Evolutionary conservation across 1,284 basidiomycete species (phyloP).

Genomic region (Heterobasidion annosum): DNA sequence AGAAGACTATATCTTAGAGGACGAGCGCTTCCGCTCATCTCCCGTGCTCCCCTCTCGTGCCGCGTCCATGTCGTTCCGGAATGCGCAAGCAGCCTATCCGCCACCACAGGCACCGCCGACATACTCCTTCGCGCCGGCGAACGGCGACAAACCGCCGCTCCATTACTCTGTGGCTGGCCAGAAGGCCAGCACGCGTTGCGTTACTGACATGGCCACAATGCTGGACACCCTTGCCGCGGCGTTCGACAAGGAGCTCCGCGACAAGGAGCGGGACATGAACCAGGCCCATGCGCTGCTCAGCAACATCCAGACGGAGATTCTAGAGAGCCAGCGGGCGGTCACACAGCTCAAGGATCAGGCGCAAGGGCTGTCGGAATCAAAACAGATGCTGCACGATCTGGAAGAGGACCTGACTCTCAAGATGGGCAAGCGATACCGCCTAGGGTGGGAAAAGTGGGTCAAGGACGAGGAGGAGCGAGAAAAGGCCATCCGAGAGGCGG

Average conservation of each 20-base stretch:
- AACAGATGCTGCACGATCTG: slow-evolving; percentile 50
- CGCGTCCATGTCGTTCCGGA: slow-evolving; percentile 58
- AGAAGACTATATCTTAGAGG: slow-evolving; percentile 98
- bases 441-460: slow-evolving; percentile 93
- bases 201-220: slow-evolving; percentile 81
- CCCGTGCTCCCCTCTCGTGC: slow-evolving; percentile 67
- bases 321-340: slow-evolving; percentile 78
- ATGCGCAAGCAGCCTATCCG: slow-evolving; percentile 49
- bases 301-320: slow-evolving; percentile 89
- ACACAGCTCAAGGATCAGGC: slow-evolving; percentile 63
- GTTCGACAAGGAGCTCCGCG: slow-evolving; percentile 88
- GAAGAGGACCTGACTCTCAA: slow-evolving; percentile 64
- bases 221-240: slow-evolving; percentile 87
- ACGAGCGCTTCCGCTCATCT: slow-evolving; percentile 93
- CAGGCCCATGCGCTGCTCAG: slow-evolving; percentile 86
- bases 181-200: slow-evolving; percentile 76
- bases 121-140: slow-evolving; percentile 36
- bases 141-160: slow-evolving; percentile 59
- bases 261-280: slow-evolving; percentile 86
- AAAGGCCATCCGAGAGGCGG: slow-evolving; percentile 46
- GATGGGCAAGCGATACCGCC: slow-evolving; percentile 72
- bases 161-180: slow-evolving; percentile 88
- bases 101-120: slow-evolving; percentile 25
- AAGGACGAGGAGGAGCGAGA: slow-evolving; percentile 78
- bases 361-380: slow-evolving; percentile 58